Evolutionary conservation across 306 rosid species (phyloP).

Genomic region (Rosa rugosa): DNA sequence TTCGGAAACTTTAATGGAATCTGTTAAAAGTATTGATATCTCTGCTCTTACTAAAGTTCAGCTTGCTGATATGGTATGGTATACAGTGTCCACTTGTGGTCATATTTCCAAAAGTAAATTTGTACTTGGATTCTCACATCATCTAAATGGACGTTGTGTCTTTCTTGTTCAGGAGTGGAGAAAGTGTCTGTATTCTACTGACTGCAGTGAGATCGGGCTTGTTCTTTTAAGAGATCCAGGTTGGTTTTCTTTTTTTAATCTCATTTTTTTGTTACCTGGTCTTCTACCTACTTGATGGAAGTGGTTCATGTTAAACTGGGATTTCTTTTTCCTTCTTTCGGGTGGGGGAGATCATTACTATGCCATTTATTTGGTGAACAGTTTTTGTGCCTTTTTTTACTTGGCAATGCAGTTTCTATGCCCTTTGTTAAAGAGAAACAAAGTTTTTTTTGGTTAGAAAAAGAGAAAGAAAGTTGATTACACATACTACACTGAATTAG

Average conservation of each 20-base stretch:
- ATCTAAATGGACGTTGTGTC: conserved; percentile 11
- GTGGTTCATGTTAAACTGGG: background rate
- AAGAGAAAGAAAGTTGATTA: background rate
- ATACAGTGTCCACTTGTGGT: conserved; percentile 15
- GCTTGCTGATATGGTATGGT: conserved; percentile 82
- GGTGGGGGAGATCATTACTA: background rate
- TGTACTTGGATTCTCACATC: conserved; percentile 16
- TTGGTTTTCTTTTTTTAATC: conserved; percentile 28
- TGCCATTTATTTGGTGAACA: background rate
- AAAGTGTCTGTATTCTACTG: conserved; percentile 64
- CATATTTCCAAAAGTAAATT: conserved; percentile 27
- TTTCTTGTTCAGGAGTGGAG: conserved; percentile 72
- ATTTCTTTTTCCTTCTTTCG: conserved; percentile 3
- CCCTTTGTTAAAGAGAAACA: background rate
- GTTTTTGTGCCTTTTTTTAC: background rate
- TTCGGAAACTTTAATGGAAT: conserved; percentile 42
- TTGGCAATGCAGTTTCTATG: too few species aligned
- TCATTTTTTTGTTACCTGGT: conserved; percentile 10
- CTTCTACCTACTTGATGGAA: background rate
- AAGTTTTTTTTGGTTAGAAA: background rate
- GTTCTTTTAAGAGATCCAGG: conserved; percentile 74
- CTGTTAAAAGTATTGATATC: conserved; percentile 44
- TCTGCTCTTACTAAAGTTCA: conserved; percentile 61
- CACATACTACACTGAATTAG: background rate
- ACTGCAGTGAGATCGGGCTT: conserved; percentile 83